Evolutionary conservation across 106 monocot species (phyloP).

Genomic region (Phalaenopsis equestris): DNA sequence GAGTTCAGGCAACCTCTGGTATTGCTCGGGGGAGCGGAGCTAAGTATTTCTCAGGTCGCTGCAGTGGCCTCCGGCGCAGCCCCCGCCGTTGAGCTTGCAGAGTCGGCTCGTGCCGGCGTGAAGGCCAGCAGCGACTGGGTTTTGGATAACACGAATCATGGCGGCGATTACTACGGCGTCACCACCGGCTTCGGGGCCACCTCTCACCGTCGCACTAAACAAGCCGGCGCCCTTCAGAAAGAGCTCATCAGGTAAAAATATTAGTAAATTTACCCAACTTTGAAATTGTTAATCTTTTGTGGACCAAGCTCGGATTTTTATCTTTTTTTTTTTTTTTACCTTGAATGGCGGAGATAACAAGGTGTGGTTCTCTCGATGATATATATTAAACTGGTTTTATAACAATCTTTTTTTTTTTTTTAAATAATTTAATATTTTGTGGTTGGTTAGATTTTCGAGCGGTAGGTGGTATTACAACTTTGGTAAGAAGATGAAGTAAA

Average conservation of each 20-base stretch:
- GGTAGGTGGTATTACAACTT: too few species aligned
- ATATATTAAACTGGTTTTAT: too few species aligned
- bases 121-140: constrained; percentile 47
- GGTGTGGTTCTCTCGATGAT: too few species aligned
- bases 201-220: constrained; percentile 41
- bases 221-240: constrained; percentile 35
- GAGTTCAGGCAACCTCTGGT: constrained; percentile 14
- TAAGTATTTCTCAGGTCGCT: constrained; percentile 21
- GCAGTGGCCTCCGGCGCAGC: constrained; percentile 1
- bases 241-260: constrained; percentile 38
- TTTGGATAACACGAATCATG: constrained; percentile 30
- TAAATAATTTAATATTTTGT: too few species aligned
- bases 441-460: too few species aligned
- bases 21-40: constrained; percentile 11
- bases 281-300: too few species aligned
- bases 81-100: constrained; percentile 22
- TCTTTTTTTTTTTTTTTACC: too few species aligned
- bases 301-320: too few species aligned
- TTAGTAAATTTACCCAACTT: too few species aligned
- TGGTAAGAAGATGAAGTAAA: too few species aligned
- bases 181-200: constrained; percentile 57
- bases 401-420: too few species aligned
- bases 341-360: too few species aligned
- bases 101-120: constrained; percentile 25
- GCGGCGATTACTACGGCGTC: constrained; percentile 48